Conservation (phyloP, 805 yeast genomes). For the Wickerhamiella cacticola region DNA sequence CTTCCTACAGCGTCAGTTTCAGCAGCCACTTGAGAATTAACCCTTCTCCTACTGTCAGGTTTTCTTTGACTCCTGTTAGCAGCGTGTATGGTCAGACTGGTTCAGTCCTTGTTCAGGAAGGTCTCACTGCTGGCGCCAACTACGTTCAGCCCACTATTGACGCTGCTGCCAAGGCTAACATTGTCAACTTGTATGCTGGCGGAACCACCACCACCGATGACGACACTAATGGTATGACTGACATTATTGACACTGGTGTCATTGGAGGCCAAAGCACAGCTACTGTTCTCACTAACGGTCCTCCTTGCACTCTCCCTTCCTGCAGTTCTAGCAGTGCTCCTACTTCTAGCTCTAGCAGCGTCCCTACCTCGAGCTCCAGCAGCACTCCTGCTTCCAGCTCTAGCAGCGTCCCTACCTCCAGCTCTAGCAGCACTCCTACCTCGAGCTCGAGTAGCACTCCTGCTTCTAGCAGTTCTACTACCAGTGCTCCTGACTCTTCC, state of each 20-base stretch:
- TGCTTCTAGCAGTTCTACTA: not conserved
- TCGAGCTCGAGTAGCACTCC: not conserved
- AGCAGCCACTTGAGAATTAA: slow-evolving; percentile 9
- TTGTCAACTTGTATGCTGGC: not conserved
- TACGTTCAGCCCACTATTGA: not conserved
- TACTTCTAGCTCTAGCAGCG: slow-evolving; percentile 4
- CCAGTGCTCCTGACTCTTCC: not conserved
- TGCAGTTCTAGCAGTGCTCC: not conserved
- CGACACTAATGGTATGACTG: slow-evolving; percentile 8
- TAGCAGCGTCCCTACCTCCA: not conserved
- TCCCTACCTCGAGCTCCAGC: slow-evolving; percentile 9
- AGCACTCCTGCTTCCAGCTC: slow-evolving; percentile 11
- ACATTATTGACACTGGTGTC: not conserved
- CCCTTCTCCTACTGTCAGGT: slow-evolving; percentile 5
- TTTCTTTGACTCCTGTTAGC: slow-evolving; percentile 1
- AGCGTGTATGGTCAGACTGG: slow-evolving; percentile 7
- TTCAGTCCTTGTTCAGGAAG: not conserved
- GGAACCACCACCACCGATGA: not conserved
- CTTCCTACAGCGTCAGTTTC: slow-evolving; percentile 16
- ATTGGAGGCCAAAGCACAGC: not conserved
- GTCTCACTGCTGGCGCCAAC: not conserved
- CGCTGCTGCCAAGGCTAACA: not conserved
- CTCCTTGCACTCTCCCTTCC: not conserved
- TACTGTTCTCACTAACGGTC: slow-evolving; percentile 7
- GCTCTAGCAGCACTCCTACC: not conserved